phyloP scores from a whole-genome alignment of 2,329 filamentous ascomycete genomes.

The Septoria petroselini region DNA sequence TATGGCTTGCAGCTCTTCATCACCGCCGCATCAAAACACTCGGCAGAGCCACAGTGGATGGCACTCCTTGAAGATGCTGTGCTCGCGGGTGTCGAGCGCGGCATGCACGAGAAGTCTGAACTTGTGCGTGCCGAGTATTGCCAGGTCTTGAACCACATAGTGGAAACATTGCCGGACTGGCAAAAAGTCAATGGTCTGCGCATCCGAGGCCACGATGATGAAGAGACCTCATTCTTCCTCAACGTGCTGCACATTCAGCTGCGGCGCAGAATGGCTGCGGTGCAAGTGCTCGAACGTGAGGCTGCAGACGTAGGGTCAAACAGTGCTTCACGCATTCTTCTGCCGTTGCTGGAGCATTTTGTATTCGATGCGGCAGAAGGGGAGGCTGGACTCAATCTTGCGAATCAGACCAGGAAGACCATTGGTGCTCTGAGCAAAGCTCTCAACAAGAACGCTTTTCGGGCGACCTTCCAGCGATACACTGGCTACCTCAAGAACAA shows the following conservation, averaged over 20 bases:
- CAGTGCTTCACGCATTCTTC: slow-evolving; percentile 80
- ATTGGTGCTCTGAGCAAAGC: slow-evolving; percentile 71
- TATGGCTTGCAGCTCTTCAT: slow-evolving; percentile 77
- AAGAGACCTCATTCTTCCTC: slow-evolving; percentile 83
- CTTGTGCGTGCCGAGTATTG: slow-evolving; percentile 80
- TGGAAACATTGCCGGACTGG: slow-evolving; percentile 69
- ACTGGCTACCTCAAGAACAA: slow-evolving; percentile 77
- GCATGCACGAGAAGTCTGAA: slow-evolving; percentile 68
- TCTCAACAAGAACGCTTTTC: slow-evolving; percentile 87
- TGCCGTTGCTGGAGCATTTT: slow-evolving; percentile 91
- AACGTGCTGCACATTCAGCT: slow-evolving; percentile 90
- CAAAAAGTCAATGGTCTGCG: slow-evolving; percentile 69
- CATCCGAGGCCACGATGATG: slow-evolving; percentile 65
- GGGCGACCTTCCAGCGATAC: slow-evolving; percentile 78
- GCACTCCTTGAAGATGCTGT: slow-evolving; percentile 62
- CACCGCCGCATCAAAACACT: slow-evolving; percentile 53
- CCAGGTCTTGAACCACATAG: slow-evolving; percentile 72
- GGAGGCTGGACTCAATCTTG: slow-evolving; percentile 72
- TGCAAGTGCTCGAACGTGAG: slow-evolving; percentile 70
- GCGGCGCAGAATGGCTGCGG: slow-evolving; percentile 76
- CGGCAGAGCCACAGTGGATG: slow-evolving; percentile 50
- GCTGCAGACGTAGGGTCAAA: slow-evolving; percentile 67
- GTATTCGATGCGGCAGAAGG: slow-evolving; percentile 81
- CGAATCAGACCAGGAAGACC: slow-evolving; percentile 79
- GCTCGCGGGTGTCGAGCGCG: slow-evolving; percentile 71